Evolutionary conservation across 441 rosid genomes (phyloP), one percentile per base, ranked within the genome.

Genomic region (Jatropha multifida): DNA sequence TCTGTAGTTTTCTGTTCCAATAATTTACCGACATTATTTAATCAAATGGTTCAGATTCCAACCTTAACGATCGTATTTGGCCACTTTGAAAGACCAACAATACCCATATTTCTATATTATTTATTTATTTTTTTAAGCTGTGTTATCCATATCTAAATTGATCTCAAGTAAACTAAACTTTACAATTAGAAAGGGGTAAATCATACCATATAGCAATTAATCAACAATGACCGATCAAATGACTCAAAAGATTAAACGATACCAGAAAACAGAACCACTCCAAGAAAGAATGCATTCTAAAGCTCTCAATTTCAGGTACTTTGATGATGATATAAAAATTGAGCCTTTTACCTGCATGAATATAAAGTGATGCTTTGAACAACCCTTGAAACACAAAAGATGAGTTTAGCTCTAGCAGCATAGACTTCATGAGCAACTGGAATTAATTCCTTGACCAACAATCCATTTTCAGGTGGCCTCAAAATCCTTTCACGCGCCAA

Each of bases 401-500:
- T 62, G 63, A 86, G 65, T 68, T 80, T 73, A 10, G 69, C 73
- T 78, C 86, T 82, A 37, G 85, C 82, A 74, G 77, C 78, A 71
- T 74, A 71, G 56, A 88, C 86, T 70, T 74, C 76, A 65, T 77
- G 85, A 67, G 89, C 89, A 75, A 86, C 77, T 4, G 86, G 87
- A 62, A 86, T 69, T 44, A 86, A 71, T 74, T 83, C 76, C 49
- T 79, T 82, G 46, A 85, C 84, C 83, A 84, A 58, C 49, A 87
- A 72, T 64, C 86, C 91, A 32, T 88, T 88, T 74, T 75, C 85
- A 65, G 89, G 88, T 71, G 88, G 85, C 54, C 58, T 62, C 62
- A 85, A 68, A 74, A 75, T 55, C 80, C 74, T 74, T 78, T 80
- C 87, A 69, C 78, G 75, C 38, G 58, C 88, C 26, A 72, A 63